Percentiles rank a stretch among this genome's conserved stretches.
Conservation (phyloP, 495 filamentous ascomycete species). For the Talaromyces wortmannii region DNA sequence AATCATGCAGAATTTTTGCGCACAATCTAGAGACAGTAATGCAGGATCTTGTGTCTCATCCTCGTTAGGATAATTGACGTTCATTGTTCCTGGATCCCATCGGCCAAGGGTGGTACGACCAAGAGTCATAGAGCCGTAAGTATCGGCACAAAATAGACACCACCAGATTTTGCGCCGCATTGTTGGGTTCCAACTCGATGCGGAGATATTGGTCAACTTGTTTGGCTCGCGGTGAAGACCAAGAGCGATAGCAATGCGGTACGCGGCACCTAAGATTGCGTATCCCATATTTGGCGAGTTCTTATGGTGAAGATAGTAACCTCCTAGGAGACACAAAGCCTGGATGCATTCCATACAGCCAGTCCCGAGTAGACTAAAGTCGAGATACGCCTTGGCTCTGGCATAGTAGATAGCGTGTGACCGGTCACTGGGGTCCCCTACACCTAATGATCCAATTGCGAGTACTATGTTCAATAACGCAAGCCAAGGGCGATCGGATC, state of each 20-base stretch:
- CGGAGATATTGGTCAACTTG: not conserved
- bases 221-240: slow-evolving; percentile 58
- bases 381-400: slow-evolving; percentile 52
- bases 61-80: slow-evolving; percentile 48
- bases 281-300: slow-evolving; percentile 63
- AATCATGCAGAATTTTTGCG: slow-evolving; percentile 67
- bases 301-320: slow-evolving; percentile 66
- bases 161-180: slow-evolving; percentile 72
- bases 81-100: slow-evolving; percentile 61
- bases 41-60: slow-evolving; percentile 14
- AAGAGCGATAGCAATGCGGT: slow-evolving; percentile 57
- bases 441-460: slow-evolving; percentile 61
- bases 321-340: slow-evolving; percentile 56
- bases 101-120: slow-evolving; percentile 73
- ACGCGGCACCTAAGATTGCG: slow-evolving; percentile 41
- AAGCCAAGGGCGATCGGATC: slow-evolving; percentile 58
- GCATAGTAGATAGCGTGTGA: slow-evolving; percentile 59
- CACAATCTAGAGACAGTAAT: slow-evolving; percentile 43
- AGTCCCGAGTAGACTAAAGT: slow-evolving; percentile 59
- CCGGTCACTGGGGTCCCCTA: slow-evolving; percentile 54
- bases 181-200: slow-evolving; percentile 21
- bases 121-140: slow-evolving; percentile 68
- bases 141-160: slow-evolving; percentile 72
- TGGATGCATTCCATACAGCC: slow-evolving; percentile 60
- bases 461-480: slow-evolving; percentile 69